Percentiles rank a stretch among this genome's conserved stretches.
phyloP scores from a whole-genome alignment of 1,284 basidiomycete species.

The Cerioporus squamosus region DNA sequence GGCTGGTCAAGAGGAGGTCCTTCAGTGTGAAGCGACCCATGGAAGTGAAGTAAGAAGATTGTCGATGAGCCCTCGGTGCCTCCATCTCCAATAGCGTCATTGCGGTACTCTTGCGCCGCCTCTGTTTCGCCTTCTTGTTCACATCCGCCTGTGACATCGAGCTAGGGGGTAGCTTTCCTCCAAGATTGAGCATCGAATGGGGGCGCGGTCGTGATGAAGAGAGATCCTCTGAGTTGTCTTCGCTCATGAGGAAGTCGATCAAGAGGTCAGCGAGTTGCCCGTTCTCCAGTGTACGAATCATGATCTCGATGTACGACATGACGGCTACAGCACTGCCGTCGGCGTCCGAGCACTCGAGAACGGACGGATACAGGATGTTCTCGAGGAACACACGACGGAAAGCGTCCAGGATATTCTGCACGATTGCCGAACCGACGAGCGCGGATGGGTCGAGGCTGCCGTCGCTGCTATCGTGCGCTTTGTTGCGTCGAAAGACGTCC shows the following conservation, averaged over 20 bases:
- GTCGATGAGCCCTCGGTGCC: constrained; percentile 67
- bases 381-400: constrained; percentile 89
- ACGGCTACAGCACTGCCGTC: constrained; percentile 97
- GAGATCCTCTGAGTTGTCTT: constrained; percentile 73
- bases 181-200: constrained; percentile 53
- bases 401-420: constrained; percentile 81
- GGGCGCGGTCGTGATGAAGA: constrained; percentile 47
- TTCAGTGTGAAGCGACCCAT: constrained; percentile 89
- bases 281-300: constrained; percentile 77
- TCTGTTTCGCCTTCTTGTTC: constrained; percentile 49
- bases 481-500: constrained; percentile 79
- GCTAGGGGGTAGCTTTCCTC: constrained; percentile 40
- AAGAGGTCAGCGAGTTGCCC: constrained; percentile 75
- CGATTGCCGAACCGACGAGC: constrained; percentile 77
- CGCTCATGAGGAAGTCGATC: constrained; percentile 80
- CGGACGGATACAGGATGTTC: constrained; percentile 92
- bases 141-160: constrained; percentile 32
- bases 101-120: constrained; percentile 79
- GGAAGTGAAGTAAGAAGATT: constrained; percentile 83
- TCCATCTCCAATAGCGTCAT: constrained; percentile 86
- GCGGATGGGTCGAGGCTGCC: constrained; percentile 56
- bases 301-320: constrained; percentile 94
- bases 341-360: constrained; percentile 89
- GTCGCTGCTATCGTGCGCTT: constrained; percentile 42
- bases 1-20: constrained; percentile 82